Percentiles rank a stretch among this genome's conserved stretches.
These are phyloP conservation scores for Ilyonectria mors-panacis DNA, from an alignment of 2,329 filamentous ascomycete genomes.

Conservation along the genomic window DNA sequence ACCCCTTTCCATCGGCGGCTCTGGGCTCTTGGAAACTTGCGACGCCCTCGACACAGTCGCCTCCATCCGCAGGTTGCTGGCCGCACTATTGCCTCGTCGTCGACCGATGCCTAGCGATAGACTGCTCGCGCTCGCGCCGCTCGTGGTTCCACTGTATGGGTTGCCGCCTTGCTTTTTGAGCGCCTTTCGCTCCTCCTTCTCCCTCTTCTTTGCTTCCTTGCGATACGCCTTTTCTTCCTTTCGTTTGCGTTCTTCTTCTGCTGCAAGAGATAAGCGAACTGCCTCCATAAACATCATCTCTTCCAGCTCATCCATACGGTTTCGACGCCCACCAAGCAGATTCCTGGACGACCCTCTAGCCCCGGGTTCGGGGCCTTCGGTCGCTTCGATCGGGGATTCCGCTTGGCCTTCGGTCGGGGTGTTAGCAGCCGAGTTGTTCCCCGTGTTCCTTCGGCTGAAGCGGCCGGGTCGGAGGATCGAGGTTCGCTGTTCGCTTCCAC, in stretches of 20 bases:
- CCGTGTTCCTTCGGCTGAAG: constrained; percentile 70
- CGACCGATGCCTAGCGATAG: constrained; percentile 74
- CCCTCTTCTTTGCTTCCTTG: constrained; percentile 88
- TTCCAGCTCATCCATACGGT: constrained; percentile 87
- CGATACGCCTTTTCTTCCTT: constrained; percentile 71
- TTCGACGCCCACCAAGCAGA: constrained; percentile 53
- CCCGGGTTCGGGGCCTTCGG: constrained; percentile 45
- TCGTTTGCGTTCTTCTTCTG: constrained; percentile 91
- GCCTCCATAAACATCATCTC: constrained; percentile 99
- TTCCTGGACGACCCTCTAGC: constrained; percentile 42
- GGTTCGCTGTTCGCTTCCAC: constrained; percentile 69
- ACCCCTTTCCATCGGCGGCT: constrained; percentile 38
- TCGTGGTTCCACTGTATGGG: constrained; percentile 54
- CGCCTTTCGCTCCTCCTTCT: constrained; percentile 87
- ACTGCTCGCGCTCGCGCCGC: constrained; percentile 72
- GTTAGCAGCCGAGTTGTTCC: constrained; percentile 53
- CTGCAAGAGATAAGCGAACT: constrained; percentile 89
- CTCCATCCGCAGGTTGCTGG: constrained; percentile 73
- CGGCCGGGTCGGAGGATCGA: constrained; percentile 60
- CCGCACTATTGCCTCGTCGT: constrained; percentile 71
- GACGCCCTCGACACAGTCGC: constrained; percentile 64
- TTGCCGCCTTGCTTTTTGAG: constrained; percentile 71
- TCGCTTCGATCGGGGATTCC: constrained; percentile 20
- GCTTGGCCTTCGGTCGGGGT: constrained; percentile 46
- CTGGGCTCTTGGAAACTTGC: constrained; percentile 45